A percentile compares a stretch with the other conserved stretches of the same genome.
phyloP scores from a whole-genome alignment of 225 moss, liverwort and hornwort genomes.

The Rhytidiadelphus loreus region DNA sequence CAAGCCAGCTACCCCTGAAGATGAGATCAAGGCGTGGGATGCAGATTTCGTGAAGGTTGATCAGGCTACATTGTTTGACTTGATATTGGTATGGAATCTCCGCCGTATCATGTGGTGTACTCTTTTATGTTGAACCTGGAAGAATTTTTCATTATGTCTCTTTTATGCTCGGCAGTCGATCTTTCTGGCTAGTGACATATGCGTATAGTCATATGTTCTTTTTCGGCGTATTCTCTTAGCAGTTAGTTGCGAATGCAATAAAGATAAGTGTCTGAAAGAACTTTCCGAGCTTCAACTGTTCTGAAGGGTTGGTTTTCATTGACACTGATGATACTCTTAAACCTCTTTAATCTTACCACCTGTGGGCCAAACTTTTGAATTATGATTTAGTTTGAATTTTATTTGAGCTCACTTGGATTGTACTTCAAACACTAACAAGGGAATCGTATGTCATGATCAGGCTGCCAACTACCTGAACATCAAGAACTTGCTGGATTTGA shows the following conservation, averaged over 20 bases:
- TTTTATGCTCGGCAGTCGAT: neutral
- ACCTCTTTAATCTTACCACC: too few species aligned
- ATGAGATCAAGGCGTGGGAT: slow-evolving; percentile 42
- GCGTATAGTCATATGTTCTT: neutral
- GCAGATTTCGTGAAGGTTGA: slow-evolving; percentile 45
- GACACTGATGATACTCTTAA: too few species aligned
- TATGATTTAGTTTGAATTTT: neutral
- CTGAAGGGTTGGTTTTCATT: neutral
- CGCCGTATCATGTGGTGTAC: neutral
- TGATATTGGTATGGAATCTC: slow-evolving; percentile 23
- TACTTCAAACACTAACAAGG: neutral
- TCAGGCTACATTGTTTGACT: slow-evolving; percentile 37
- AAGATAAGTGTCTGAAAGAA: neutral
- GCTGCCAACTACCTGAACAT: slow-evolving; percentile 42
- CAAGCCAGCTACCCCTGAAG: slow-evolving; percentile 37
- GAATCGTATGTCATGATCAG: neutral
- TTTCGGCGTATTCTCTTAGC: neutral
- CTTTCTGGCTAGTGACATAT: neutral
- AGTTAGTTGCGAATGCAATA: neutral
- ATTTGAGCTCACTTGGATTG: neutral
- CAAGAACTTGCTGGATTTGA: slow-evolving; percentile 46
- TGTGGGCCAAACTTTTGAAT: neutral
- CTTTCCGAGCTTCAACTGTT: neutral
- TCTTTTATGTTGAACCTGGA: neutral
- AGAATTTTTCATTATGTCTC: neutral